Percentiles rank a stretch among this genome's conserved stretches.
phyloP scores from a whole-genome alignment of 2,329 filamentous ascomycete species.

The Cercospora sp. region DNA sequence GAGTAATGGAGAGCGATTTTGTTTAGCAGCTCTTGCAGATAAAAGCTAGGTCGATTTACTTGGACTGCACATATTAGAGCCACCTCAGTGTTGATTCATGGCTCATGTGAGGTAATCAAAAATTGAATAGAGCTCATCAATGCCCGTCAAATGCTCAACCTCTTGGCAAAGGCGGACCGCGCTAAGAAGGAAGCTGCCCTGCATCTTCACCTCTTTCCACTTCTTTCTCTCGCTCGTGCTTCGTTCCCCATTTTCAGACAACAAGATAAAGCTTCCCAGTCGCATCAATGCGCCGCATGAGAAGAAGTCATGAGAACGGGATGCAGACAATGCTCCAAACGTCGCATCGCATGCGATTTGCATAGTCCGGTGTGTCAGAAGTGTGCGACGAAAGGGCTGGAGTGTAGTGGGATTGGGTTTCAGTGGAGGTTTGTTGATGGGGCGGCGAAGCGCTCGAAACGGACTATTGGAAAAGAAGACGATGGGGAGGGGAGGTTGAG shows the following conservation, averaged over 20 bases:
- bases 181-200: background rate
- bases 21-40: too few species aligned
- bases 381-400: background rate
- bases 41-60: background rate
- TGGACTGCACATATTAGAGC: background rate
- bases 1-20: too few species aligned
- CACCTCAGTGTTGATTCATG: background rate
- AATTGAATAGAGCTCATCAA: background rate
- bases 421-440: background rate
- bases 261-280: background rate
- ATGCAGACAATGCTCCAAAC: background rate
- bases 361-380: background rate
- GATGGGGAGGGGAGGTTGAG: background rate
- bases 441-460: background rate
- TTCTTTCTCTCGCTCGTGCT: background rate
- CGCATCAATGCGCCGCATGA: background rate
- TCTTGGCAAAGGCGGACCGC: background rate
- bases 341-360: background rate
- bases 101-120: background rate
- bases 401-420: background rate
- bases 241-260: background rate
- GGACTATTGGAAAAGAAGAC: background rate
- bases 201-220: background rate
- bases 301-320: background rate
- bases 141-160: background rate